Base-by-base conservation (phyloP, 345 rosid genomes). In the Moringa oleifera region DNA sequence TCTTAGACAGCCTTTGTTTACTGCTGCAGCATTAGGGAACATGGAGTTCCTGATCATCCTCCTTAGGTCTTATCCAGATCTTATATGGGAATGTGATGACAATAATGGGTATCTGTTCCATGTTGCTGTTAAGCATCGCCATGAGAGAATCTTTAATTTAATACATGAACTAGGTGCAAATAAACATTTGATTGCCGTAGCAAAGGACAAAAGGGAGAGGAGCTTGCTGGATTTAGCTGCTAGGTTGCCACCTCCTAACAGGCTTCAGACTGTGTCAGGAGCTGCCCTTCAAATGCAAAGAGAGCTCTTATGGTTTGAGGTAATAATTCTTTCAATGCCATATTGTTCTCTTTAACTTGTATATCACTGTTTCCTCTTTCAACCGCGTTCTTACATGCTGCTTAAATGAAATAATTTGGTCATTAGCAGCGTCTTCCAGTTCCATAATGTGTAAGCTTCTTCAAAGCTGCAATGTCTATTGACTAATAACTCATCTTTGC, bases 291-390 rank as follows among this genome's bases (percentile, higher is more conserved):
- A 81, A 50, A 68, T 77, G 58, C 82, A 64, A 49, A 64, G 71
- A 31, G 82, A 77, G 50, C 49, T 81, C 9, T 49, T 60, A 5
- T 81, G 85, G 82, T 81, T 75, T 53, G 71, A 81, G 82, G 85
- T 80, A 53, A 62, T 9, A n/a, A n/a, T n/a, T n/a, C n/a, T n/a
- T n/a, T n/a, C n/a, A n/a, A n/a, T n/a, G n/a, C n/a, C n/a, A n/a
- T n/a, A n/a, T n/a, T n/a, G n/a, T n/a, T n/a, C n/a, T n/a, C n/a
- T n/a, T n/a, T n/a, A n/a, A n/a, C n/a, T n/a, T n/a, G n/a, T n/a
- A n/a, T n/a, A n/a, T n/a, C n/a, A n/a, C n/a, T n/a, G n/a, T n/a
- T n/a, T n/a, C n/a, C n/a, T n/a, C n/a, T n/a, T n/a, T n/a, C n/a
- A n/a, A n/a, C n/a, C n/a, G n/a, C n/a, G n/a, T n/a, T n/a, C n/a